Base-by-base conservation (phyloP, 345 rosid species). In the Draba incana region DNA sequence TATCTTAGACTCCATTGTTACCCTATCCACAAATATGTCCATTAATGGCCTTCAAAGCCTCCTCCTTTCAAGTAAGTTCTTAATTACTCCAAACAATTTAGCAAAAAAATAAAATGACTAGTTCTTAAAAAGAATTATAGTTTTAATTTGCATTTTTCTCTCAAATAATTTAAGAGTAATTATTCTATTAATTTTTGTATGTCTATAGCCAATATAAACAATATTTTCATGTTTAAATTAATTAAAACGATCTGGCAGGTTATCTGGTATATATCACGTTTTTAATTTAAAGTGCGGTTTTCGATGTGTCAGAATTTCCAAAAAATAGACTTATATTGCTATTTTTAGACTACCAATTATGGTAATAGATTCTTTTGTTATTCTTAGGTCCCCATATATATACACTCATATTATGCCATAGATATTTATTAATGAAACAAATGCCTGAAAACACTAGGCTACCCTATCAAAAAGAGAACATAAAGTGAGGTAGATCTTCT, bases 21-120 rank as follows among this genome's bases (percentile, higher is more conserved):
- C 73, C 98, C 96, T 72, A 80, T 89, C 10, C 50, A 83, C 13
- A 82, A 84, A 64, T 92, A 87, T 62, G 79, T 79, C 2, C 84
- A 81, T 1, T 88, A 92, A 49, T 92, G 98, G 98, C 98, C 98
- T 54, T 80, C 92, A 2, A 80, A 74, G n/a, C 98, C 98, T 30
- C 67, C 87, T 45, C 66, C 83, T 0, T 87, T 92, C 92, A 91
- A 79, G 97, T 91, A 72, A 72, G 71, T 23, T 47, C 28, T 54
- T 38, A 0, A 41, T 13, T 56, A 24, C 27, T 28, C 52, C 31
- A 35, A 8, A 33, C 8, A 33, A 20, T 20, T 20, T 20, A 20
- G 20, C 20, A 28, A 6, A 7, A 38, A 39, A 1, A 3, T 15
- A 20, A 20, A 20, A 20, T 20, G 20, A 20, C 20, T 20, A 20